Percentiles rank a stretch among this genome's conserved stretches.
Evolutionary conservation across 2,329 filamentous ascomycete species (phyloP).

Genomic region (Aspergillus nomiae): DNA sequence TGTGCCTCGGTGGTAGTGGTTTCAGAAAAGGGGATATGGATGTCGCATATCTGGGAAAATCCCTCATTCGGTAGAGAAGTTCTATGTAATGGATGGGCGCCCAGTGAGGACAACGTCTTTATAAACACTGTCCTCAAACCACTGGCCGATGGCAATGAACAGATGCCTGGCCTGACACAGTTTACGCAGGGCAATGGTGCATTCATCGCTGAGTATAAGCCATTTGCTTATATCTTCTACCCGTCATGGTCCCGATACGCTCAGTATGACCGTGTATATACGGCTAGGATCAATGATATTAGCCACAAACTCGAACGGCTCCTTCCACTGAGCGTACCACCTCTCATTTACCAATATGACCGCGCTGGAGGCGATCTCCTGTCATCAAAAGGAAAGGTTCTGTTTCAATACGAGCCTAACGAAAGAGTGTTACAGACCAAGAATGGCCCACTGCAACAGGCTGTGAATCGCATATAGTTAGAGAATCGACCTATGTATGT

Average conservation of each 20-base stretch:
- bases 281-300: neutral
- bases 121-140: neutral
- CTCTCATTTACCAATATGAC: neutral
- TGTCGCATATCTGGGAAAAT: neutral
- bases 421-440: neutral
- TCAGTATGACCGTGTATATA: neutral
- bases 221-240: neutral
- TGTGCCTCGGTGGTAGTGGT: neutral
- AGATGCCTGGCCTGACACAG: neutral
- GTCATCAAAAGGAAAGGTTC: neutral
- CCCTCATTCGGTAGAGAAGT: neutral
- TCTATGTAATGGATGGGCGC: too few species aligned
- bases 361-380: neutral
- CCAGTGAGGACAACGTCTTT: neutral
- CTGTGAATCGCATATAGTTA: neutral
- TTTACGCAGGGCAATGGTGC: neutral
- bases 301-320: neutral
- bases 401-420: neutral
- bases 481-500: neutral
- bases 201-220: neutral
- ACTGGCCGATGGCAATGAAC: neutral
- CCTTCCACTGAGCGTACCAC: neutral
- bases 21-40: neutral
- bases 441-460: neutral
- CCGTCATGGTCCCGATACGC: neutral